Evolutionary conservation across 176 grass and related monocot species (phyloP), one percentile per base, ranked within the genome.

Genomic region (Elymus sibiricus): DNA sequence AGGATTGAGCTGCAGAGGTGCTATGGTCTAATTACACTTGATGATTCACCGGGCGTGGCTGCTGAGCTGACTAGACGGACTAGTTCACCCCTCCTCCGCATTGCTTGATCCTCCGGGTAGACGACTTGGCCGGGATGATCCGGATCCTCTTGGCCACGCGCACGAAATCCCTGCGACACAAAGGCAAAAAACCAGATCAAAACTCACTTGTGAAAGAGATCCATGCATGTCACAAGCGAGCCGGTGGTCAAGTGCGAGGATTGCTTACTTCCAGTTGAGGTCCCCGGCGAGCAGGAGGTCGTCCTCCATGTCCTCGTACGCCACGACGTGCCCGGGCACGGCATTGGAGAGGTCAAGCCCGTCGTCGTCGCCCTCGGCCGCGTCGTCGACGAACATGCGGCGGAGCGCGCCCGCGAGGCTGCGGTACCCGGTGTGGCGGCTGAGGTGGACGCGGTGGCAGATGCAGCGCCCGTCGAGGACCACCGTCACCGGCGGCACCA

Each of bases 281-380:
- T 98, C 95, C 6, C 95, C 95, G 26, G 89, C 95, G 62, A 98
- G 93, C 44, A 98, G 89, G 28, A 98, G 95, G 64, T 98, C 95
- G 29, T 95, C 87, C 89, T 98, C 95, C 89, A 98, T 87, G 86
- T 98, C 95, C 87, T 95, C 95, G 58, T 98, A 98, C 9, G 95
- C 95, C 14, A 98, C 93, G 28, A 98, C 80, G 64, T 98, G 85
- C 4, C 95, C 95, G 4, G 95, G 95, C 3, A 98, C 87, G 11
- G 95, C 95, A 85, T 98, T 95, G 84, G 93, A 88, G 42, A 98
- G 80, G 77, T 92, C 85, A 27, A 88, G 79, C 2, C 61, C 76
- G 21, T 29, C 32, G 3, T 8, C 58, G 10, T 13, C 26, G 7
- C 32, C 70, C 8, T 77, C 78, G 13, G 24, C 67, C 27, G 9